Evolutionary conservation across 2,329 filamentous ascomycete genomes (phyloP).

Genomic region (Lachnellula arida): DNA sequence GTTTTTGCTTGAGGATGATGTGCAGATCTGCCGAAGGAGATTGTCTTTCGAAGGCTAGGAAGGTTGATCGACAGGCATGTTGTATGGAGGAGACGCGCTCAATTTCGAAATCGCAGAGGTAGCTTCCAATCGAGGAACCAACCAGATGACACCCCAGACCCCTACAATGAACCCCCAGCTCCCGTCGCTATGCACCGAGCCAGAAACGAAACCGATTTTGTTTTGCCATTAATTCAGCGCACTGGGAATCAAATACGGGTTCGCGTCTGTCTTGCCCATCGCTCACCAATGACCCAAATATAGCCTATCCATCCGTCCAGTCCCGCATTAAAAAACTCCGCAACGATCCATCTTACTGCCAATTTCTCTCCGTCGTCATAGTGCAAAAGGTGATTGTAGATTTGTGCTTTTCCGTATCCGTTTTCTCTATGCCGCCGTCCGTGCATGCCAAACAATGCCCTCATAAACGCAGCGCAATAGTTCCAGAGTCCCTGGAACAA

Average conservation of each 20-base stretch:
- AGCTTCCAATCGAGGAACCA: neutral
- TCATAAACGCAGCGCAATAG: conserved; percentile 26
- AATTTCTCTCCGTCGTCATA: conserved; percentile 12
- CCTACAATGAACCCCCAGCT: conserved; percentile 20
- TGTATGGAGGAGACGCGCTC: neutral
- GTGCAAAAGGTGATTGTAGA: conserved; percentile 11
- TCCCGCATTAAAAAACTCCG: conserved; percentile 35
- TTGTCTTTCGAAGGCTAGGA: neutral
- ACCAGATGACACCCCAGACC: conserved; percentile 12
- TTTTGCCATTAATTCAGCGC: conserved; percentile 15
- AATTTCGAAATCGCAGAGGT: neutral
- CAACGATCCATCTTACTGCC: conserved; percentile 22
- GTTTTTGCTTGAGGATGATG: neutral
- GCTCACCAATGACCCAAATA: conserved; percentile 14
- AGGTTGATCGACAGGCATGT: neutral
- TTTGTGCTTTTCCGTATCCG: conserved; percentile 18
- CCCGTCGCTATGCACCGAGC: conserved; percentile 29
- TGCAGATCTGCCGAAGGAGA: neutral
- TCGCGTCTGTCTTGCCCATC: conserved; percentile 13
- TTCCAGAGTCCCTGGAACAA: conserved; percentile 26
- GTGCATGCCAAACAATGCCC: conserved; percentile 21
- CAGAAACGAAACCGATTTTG: conserved; percentile 13
- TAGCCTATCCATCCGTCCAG: conserved; percentile 25
- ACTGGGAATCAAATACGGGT: conserved; percentile 14
- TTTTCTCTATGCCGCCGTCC: conserved; percentile 31